These are phyloP conservation scores for Cornus controversa DNA, from an alignment of 148 eudicot species.

Conservation along the genomic window DNA sequence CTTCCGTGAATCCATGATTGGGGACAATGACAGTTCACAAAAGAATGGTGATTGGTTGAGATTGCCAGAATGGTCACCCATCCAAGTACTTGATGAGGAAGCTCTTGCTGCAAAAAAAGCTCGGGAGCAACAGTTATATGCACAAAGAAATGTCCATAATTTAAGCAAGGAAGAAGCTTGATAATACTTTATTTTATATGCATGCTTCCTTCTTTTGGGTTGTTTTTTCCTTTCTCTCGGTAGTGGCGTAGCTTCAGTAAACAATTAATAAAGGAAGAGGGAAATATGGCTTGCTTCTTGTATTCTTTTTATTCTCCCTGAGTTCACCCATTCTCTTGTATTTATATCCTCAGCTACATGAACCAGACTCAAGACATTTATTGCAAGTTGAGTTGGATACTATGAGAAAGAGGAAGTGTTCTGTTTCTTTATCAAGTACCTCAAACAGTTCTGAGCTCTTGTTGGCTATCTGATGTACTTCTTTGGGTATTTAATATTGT, in stretches of 20 bases:
- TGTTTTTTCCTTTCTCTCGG: neutral
- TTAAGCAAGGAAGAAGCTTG: constrained; percentile 59
- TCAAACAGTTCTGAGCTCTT: too few species aligned
- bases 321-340: too few species aligned
- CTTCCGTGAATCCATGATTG: constrained; percentile 39
- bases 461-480: too few species aligned
- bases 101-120: constrained; percentile 83
- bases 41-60: constrained; percentile 35
- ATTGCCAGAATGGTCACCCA: constrained; percentile 94
- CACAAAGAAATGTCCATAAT: constrained; percentile 48
- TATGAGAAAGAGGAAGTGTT: too few species aligned
- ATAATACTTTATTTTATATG: neutral
- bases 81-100: constrained; percentile 86
- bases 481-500: too few species aligned
- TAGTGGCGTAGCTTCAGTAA: neutral
- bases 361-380: too few species aligned
- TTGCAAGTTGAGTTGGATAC: too few species aligned
- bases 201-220: neutral
- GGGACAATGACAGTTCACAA: constrained; percentile 21
- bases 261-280: neutral
- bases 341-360: too few species aligned
- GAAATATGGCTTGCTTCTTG: neutral
- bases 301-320: too few species aligned
- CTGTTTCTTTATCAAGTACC: too few species aligned
- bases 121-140: constrained; percentile 67